Conservation (phyloP, 2,329 filamentous ascomycete species). For the Grosmannia penicillata region DNA sequence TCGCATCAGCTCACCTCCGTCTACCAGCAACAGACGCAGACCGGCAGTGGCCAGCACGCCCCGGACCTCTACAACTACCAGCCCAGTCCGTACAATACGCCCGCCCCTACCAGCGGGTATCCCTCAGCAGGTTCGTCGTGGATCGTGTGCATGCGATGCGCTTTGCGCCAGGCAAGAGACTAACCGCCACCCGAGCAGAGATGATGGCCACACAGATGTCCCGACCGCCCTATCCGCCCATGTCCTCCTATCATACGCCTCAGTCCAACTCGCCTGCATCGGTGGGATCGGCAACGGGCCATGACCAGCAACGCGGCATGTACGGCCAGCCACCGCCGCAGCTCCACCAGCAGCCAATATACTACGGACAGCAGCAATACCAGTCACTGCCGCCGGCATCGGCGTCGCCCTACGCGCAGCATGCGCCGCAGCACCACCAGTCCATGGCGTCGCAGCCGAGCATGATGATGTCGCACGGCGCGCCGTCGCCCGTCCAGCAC, state of each 20-base stretch:
- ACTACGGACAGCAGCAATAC: constrained; percentile 52
- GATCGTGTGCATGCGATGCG: constrained; percentile 1
- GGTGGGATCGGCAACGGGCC: constrained; percentile 74
- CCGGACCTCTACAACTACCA: constrained; percentile 69
- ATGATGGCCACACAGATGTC: constrained; percentile 60
- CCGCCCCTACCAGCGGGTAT: constrained; percentile 70
- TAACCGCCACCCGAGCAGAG: constrained; percentile 29
- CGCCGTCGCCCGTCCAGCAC: constrained; percentile 29
- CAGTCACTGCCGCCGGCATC: constrained; percentile 52
- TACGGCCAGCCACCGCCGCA: constrained; percentile 70
- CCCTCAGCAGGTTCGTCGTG: constrained; percentile 62
- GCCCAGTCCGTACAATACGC: constrained; percentile 69
- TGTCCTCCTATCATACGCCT: constrained; percentile 81
- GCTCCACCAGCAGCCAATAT: constrained; percentile 69
- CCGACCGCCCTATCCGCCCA: constrained; percentile 70
- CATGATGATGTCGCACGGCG: constrained; percentile 51
- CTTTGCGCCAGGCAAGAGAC: no score
- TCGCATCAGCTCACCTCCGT: constrained; percentile 53
- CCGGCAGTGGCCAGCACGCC: constrained; percentile 43
- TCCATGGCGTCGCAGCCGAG: constrained; percentile 49
- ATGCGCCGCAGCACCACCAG: constrained; percentile 37
- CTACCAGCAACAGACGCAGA: constrained; percentile 54
- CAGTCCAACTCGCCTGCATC: constrained; percentile 92
- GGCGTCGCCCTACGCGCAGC: constrained; percentile 46
- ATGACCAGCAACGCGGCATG: constrained; percentile 79